phyloP scores from a whole-genome alignment of 163 green algal species.

The Chlamydomonas reinhardtii region DNA sequence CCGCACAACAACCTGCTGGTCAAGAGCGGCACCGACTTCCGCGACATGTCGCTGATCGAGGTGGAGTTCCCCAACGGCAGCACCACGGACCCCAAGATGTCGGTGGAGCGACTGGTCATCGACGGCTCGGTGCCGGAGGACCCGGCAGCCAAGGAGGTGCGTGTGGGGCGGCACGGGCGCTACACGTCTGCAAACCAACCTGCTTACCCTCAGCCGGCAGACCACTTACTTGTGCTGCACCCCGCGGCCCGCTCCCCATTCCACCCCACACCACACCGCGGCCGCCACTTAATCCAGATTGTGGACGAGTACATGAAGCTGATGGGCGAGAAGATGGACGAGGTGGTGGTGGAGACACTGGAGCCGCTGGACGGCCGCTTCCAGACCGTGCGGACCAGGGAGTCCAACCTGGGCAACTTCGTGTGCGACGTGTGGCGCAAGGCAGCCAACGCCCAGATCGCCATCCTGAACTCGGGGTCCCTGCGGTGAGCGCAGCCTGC shows the following conservation, averaged over 20 bases:
- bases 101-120: slow-evolving; percentile 59
- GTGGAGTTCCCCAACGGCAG: slow-evolving; percentile 35
- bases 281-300: too few relatives aligned
- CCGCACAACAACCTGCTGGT: slow-evolving; percentile 69
- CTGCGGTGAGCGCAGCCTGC: slow-evolving; percentile 39
- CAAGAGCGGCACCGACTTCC: slow-evolving; percentile 82
- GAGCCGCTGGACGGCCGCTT: slow-evolving; percentile 80
- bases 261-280: too few relatives aligned
- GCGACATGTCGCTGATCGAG: slow-evolving; percentile 64
- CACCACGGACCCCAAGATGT: slow-evolving; percentile 35
- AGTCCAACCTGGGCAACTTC: slow-evolving; percentile 85
- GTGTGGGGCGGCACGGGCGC: neutral
- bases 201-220: too few relatives aligned
- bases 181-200: neutral
- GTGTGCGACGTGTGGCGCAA: slow-evolving; percentile 65
- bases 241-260: too few relatives aligned
- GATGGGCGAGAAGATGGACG: slow-evolving; percentile 61
- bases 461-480: slow-evolving; percentile 78
- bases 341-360: slow-evolving; percentile 59
- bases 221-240: neutral
- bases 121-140: slow-evolving; percentile 63
- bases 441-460: slow-evolving; percentile 65
- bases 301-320: slow-evolving; percentile 50
- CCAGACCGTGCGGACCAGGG: slow-evolving; percentile 65
- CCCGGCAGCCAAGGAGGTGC: slow-evolving; percentile 50